Evolutionary conservation across 2,329 filamentous ascomycete genomes (phyloP), one percentile per base, ranked within the genome.

Genomic region (Aspergillus fischeri): DNA sequence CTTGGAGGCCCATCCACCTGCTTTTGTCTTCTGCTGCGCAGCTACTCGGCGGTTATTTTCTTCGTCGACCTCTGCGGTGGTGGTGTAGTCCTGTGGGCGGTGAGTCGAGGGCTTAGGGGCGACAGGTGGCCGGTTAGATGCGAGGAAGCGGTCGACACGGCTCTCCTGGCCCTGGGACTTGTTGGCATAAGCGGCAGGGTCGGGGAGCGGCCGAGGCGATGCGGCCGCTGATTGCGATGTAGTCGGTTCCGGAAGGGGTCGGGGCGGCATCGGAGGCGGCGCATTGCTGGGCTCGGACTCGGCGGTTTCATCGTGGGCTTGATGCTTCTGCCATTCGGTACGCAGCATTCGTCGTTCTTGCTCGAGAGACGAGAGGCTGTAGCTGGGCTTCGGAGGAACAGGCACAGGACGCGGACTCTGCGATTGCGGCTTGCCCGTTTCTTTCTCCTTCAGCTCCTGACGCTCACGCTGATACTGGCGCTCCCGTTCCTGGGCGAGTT

Each of bases 401-500:
- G 66, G 67, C 3, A 70, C 64, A 4, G 68, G 69, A 11, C 69
- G 73, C 60, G 63, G 71, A 49, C 65, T 71, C 50, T 61, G 69
- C 56, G 68, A 47, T 52, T 65, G 54, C 25, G 63, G n/a, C n/a
- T 70, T 51, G 32, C 55, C 57, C 28, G 62, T 58, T 28, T 69
- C 61, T 28, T 66, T 67, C 49, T 64, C 61, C 24, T 65, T 61
- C 24, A 81, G 75, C 27, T 82, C 80, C 59, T 85, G 80, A 11
- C 86, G 79, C 67, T 87, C 85, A 25, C 74, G 75, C 65, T 87
- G 80, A 65, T 89, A 89, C 64, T 83, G 80, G 42, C 79, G 79
- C 67, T 90, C 87, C 48, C 87, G 81, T 62, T 87, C 85, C 62
- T 86, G 83, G 14, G 88, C 87, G 65, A 84, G 81, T 65, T 86